These are phyloP conservation scores for Jacaranda copaia DNA, from an alignment of 257 asterid species.

Conservation along the genomic window DNA sequence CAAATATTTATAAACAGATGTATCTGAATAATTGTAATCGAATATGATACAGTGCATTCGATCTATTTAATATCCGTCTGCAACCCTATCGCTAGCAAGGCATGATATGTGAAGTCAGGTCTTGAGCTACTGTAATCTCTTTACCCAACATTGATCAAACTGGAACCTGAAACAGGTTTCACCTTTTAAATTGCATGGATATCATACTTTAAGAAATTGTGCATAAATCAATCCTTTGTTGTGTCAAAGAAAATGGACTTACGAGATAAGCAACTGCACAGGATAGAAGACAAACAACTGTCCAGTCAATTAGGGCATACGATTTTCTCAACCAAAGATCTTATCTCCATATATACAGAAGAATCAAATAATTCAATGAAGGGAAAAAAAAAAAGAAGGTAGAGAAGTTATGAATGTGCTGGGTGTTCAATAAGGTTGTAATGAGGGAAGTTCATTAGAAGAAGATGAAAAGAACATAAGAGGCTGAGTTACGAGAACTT, in stretches of 20 bases:
- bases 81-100: no score
- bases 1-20: no score
- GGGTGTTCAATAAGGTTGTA: background rate
- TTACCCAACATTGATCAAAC: background rate
- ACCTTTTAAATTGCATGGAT: background rate
- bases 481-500: background rate
- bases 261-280: background rate
- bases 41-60: no score
- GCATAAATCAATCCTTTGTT: background rate
- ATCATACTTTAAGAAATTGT: background rate
- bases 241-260: background rate
- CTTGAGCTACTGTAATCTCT: slow-evolving; percentile 13
- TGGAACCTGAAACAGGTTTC: slow-evolving; percentile 13
- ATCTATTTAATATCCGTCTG: no score
- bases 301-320: background rate
- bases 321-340: background rate
- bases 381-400: background rate
- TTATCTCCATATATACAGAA: background rate
- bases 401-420: background rate
- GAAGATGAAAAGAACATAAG: background rate
- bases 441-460: background rate
- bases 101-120: background rate
- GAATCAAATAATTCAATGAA: background rate
- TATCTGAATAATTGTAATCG: no score
- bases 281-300: slow-evolving; percentile 1